Conservation (phyloP, 1,139 yeast genomes). For the Candida neerlandica region DNA sequence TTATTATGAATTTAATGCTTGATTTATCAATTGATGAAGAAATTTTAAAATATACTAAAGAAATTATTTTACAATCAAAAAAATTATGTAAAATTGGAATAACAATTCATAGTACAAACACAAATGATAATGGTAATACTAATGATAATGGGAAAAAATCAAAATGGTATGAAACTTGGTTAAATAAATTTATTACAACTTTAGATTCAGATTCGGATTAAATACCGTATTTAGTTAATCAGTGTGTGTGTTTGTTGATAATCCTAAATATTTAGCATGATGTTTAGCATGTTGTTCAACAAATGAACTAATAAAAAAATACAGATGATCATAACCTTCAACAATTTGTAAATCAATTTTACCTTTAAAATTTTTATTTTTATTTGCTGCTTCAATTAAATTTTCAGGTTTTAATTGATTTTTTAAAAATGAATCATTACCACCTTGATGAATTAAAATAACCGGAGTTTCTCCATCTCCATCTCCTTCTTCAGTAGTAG, state of each 20-base stretch:
- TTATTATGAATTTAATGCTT: slow-evolving; percentile 52
- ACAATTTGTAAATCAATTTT: slow-evolving; percentile 63
- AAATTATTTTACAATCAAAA: slow-evolving; percentile 30
- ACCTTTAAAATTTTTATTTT: slow-evolving; percentile 59
- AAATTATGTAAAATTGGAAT: slow-evolving; percentile 38
- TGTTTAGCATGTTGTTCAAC: slow-evolving; percentile 83
- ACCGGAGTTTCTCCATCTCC: slow-evolving; percentile 50
- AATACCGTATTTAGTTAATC: slow-evolving; percentile 13
- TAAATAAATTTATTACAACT: slow-evolving; percentile 26
- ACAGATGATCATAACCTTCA: slow-evolving; percentile 90
- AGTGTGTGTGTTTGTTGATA: slow-evolving; percentile 18
- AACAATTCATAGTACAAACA: slow-evolving; percentile 36
- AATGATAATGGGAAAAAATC: slow-evolving; percentile 43
- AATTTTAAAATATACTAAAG: slow-evolving; percentile 24
- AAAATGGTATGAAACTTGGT: slow-evolving; percentile 58
- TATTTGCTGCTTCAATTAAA: slow-evolving; percentile 64
- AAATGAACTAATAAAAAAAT: slow-evolving; percentile 81
- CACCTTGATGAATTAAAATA: slow-evolving; percentile 85
- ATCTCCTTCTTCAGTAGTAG: slow-evolving; percentile 47
- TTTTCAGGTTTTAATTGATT: slow-evolving; percentile 77
- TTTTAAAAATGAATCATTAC: slow-evolving; percentile 72
- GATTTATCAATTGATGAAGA: slow-evolving; percentile 40
- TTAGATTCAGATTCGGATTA: slow-evolving; percentile 17
- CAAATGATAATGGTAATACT: no score
- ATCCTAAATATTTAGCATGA: slow-evolving; percentile 80